Percentiles rank a stretch among this genome's conserved stretches.
phyloP scores from a whole-genome alignment of 495 filamentous ascomycete species.

The Penicillium angulare region DNA sequence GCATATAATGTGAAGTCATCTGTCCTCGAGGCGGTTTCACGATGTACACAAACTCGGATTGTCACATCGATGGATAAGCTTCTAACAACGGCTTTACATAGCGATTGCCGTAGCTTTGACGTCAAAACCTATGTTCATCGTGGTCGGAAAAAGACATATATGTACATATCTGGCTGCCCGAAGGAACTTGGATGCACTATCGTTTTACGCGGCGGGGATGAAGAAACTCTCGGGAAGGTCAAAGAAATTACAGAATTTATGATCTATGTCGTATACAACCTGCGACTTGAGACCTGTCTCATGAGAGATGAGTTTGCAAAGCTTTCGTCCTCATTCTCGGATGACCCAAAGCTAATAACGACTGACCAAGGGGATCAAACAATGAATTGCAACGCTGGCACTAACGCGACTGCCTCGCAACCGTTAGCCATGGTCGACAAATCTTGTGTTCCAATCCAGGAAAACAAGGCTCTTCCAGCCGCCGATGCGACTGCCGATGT shows the following conservation, averaged over 20 bases:
- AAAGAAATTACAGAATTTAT: slow-evolving; percentile 98
- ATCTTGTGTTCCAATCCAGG: slow-evolving; percentile 8
- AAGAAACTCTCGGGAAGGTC: slow-evolving; percentile 66
- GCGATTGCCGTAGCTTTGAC: slow-evolving; percentile 82
- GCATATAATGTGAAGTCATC: slow-evolving; percentile 95
- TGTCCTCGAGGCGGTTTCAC: slow-evolving; percentile 89
- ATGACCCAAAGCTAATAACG: slow-evolving; percentile 18
- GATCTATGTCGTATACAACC: slow-evolving; percentile 97
- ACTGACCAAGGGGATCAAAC: slow-evolving; percentile 7
- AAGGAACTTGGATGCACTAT: slow-evolving; percentile 95
- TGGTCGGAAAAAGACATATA: slow-evolving; percentile 86
- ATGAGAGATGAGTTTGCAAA: slow-evolving; percentile 95
- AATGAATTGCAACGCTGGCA: background rate
- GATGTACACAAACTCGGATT: slow-evolving; percentile 85
- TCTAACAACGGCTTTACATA: slow-evolving; percentile 73
- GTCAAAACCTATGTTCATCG: slow-evolving; percentile 90
- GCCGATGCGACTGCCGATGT: slow-evolving; percentile 54
- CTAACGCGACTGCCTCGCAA: background rate
- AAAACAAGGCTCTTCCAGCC: slow-evolving; percentile 15
- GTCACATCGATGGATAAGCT: slow-evolving; percentile 96
- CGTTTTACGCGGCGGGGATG: slow-evolving; percentile 80
- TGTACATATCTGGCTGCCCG: slow-evolving; percentile 91
- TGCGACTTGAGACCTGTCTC: slow-evolving; percentile 92
- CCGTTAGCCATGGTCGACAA: slow-evolving; percentile 20
- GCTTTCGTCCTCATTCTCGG: slow-evolving; percentile 64